Percentiles rank a stretch among this genome's conserved stretches.
phyloP scores from a whole-genome alignment of 345 rosid genomes.

The Kandelia obovata region DNA sequence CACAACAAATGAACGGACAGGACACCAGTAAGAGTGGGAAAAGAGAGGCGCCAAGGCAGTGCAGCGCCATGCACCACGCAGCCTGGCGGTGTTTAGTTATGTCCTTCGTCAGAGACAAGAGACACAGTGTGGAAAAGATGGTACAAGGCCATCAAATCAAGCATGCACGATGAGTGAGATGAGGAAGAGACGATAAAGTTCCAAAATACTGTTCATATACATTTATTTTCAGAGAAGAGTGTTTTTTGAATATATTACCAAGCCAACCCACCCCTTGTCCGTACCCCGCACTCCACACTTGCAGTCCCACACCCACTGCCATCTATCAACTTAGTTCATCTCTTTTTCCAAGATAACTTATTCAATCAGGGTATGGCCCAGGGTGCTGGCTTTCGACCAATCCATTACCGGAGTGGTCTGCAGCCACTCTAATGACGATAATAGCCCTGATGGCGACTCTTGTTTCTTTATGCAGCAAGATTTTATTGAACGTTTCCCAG shows the following conservation, averaged over 20 bases:
- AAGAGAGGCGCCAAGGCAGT: background rate
- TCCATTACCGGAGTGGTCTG: too few relatives aligned
- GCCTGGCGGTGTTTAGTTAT: conserved; percentile 22
- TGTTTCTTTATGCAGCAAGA: too few relatives aligned
- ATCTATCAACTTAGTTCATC: background rate
- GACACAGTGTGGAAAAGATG: conserved; percentile 22
- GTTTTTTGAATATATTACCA: too few relatives aligned
- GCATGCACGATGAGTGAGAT: background rate
- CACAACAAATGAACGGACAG: background rate
- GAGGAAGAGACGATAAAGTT: background rate
- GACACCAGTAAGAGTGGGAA: background rate
- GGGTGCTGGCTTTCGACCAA: background rate
- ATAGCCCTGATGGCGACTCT: too few relatives aligned
- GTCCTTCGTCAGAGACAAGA: conserved; percentile 37
- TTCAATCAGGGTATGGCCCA: background rate
- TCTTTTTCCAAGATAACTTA: background rate
- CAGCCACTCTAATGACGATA: background rate
- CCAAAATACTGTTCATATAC: too few relatives aligned
- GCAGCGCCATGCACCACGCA: background rate
- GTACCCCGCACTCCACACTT: too few relatives aligned
- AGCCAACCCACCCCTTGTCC: background rate
- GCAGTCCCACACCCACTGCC: background rate
- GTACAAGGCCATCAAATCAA: conserved; percentile 35
- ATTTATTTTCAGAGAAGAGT: too few relatives aligned
- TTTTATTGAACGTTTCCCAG: too few relatives aligned